A percentile compares a stretch with the other conserved stretches of the same genome.
Evolutionary conservation across 192 early-diverging fungal genomes (phyloP).

Genomic region (Borealophlyctis nickersoniae): DNA sequence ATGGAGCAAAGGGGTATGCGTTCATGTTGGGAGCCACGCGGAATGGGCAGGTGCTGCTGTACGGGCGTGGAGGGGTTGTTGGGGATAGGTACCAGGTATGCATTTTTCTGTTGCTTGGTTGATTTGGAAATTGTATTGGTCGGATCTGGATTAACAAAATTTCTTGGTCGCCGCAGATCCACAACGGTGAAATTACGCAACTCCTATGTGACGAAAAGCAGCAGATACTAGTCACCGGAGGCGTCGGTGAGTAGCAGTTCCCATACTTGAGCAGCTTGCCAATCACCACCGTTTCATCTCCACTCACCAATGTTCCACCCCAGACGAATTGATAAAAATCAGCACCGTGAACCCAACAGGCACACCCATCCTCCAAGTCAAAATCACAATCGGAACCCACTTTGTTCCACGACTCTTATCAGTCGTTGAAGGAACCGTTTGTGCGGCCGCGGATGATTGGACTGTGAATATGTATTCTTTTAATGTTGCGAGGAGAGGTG

Average conservation of each 20-base stretch:
- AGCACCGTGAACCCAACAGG: slow-evolving; percentile 24
- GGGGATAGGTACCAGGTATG: slow-evolving; percentile 44
- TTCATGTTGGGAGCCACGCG: slow-evolving; percentile 44
- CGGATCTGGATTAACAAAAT: too few species aligned
- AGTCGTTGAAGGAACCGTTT: slow-evolving; percentile 33
- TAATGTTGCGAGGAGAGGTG: slow-evolving; percentile 29
- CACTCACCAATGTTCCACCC: slow-evolving; percentile 7
- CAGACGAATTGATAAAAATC: slow-evolving; percentile 38
- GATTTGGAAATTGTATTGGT: too few species aligned
- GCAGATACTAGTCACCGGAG: slow-evolving; percentile 34
- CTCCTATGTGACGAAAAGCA: slow-evolving; percentile 25
- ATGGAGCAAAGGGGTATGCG: slow-evolving; percentile 26
- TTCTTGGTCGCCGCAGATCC: too few species aligned
- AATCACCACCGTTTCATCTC: not conserved
- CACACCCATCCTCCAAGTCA: slow-evolving; percentile 27
- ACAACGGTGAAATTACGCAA: slow-evolving; percentile 40
- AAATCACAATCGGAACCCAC: slow-evolving; percentile 35
- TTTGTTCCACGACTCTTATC: slow-evolving; percentile 33
- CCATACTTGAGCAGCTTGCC: too few species aligned
- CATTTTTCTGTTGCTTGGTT: too few species aligned
- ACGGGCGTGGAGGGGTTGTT: slow-evolving; percentile 38
- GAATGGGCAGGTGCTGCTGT: slow-evolving; percentile 53
- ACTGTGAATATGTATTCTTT: slow-evolving; percentile 40
- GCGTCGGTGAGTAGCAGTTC: slow-evolving; percentile 20
- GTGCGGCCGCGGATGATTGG: slow-evolving; percentile 36